These are phyloP conservation scores for Aspergillus jensenii DNA, from an alignment of 2,329 filamentous ascomycete genomes.

Conservation along the genomic window DNA sequence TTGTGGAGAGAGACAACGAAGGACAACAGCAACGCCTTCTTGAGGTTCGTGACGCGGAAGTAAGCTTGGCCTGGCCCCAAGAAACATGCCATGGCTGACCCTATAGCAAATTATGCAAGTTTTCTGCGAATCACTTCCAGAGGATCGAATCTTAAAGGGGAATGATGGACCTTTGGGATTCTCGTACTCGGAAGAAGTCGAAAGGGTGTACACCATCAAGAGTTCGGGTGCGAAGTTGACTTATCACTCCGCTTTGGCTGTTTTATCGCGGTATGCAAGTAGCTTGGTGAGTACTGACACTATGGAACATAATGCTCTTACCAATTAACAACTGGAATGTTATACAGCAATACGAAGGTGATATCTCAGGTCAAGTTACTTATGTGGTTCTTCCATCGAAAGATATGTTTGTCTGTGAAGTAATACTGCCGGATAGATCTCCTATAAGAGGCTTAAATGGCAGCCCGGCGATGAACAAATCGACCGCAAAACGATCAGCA, in stretches of 20 bases:
- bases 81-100: background rate
- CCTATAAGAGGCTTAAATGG: slow-evolving; percentile 69
- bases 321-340: slow-evolving; percentile 5
- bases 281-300: slow-evolving; percentile 52
- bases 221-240: slow-evolving; percentile 75
- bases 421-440: slow-evolving; percentile 72
- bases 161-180: slow-evolving; percentile 58
- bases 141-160: slow-evolving; percentile 68
- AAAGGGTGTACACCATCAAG: slow-evolving; percentile 60
- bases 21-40: slow-evolving; percentile 61
- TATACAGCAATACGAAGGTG: slow-evolving; percentile 47
- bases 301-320: background rate
- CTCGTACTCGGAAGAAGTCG: slow-evolving; percentile 54
- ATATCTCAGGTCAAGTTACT: slow-evolving; percentile 48
- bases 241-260: slow-evolving; percentile 68
- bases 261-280: slow-evolving; percentile 72
- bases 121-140: slow-evolving; percentile 74
- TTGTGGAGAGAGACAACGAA: slow-evolving; percentile 74
- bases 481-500: slow-evolving; percentile 80
- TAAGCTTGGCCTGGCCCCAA: slow-evolving; percentile 17
- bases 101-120: slow-evolving; percentile 59
- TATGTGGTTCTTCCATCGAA: slow-evolving; percentile 63
- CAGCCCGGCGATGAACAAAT: slow-evolving; percentile 64
- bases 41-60: slow-evolving; percentile 47
- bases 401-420: slow-evolving; percentile 70